Conservation (phyloP, 2,329 filamentous ascomycete genomes). For the Colletotrichum cereale region DNA sequence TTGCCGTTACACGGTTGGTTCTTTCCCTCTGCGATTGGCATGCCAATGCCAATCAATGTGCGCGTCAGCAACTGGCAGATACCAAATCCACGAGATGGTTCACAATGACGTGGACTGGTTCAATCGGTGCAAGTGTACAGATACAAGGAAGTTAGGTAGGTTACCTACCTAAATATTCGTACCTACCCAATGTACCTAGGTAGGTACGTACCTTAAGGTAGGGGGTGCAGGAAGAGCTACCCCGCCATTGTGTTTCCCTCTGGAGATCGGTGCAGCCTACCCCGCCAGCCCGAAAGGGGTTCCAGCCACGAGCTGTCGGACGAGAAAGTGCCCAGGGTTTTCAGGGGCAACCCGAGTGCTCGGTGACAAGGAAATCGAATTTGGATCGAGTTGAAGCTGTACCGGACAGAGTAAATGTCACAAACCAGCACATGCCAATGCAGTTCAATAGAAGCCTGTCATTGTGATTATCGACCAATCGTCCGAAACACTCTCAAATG, state of each 20-base stretch:
- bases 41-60: background rate
- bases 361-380: too few species aligned
- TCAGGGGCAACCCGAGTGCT: constrained; percentile 24
- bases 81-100: background rate
- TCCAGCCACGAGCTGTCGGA: background rate
- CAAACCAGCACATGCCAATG: background rate
- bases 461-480: background rate
- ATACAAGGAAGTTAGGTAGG: too few species aligned
- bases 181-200: too few species aligned
- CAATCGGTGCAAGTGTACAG: too few species aligned
- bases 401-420: background rate
- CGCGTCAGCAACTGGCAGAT: background rate
- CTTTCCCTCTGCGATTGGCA: background rate
- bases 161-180: background rate
- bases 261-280: constrained; percentile 23
- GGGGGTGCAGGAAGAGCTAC: constrained; percentile 24
- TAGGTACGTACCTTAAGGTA: too few species aligned
- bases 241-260: constrained; percentile 27
- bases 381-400: background rate
- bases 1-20: background rate
- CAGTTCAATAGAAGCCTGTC: too few species aligned
- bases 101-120: constrained; percentile 20
- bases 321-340: background rate
- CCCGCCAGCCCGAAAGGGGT: constrained; percentile 13
- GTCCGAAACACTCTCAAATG: constrained; percentile 6